A percentile compares a stretch with the other conserved stretches of the same genome.
Evolutionary conservation across 306 rosid genomes (phyloP).

Genomic region (Ormosia emarginata): DNA sequence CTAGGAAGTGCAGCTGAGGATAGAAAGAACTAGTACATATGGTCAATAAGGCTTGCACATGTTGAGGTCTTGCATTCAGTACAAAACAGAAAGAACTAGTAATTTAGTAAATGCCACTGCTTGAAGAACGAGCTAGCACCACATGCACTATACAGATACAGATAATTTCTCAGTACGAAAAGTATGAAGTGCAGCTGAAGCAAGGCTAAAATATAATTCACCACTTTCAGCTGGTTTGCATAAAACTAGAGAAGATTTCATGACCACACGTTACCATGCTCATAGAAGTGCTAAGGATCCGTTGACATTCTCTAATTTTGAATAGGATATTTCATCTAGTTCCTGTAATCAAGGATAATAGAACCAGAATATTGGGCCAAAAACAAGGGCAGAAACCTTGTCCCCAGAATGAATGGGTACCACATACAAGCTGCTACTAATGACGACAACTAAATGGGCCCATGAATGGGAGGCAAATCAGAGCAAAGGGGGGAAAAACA

Average conservation of each 20-base stretch:
- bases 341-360: slow-evolving; percentile 4
- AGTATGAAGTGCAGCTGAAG: slow-evolving; percentile 25
- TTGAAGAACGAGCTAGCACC: neutral
- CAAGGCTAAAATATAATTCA: neutral
- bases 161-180: neutral
- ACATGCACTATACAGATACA: slow-evolving; percentile 16
- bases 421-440: slow-evolving; percentile 10
- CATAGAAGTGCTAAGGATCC: neutral
- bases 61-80: neutral
- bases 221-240: neutral
- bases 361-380: neutral
- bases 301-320: neutral
- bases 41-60: neutral
- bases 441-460: slow-evolving; percentile 14
- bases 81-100: neutral
- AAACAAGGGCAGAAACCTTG: slow-evolving; percentile 14
- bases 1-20: slow-evolving; percentile 9
- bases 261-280: neutral
- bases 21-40: neutral
- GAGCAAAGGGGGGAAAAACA: neutral
- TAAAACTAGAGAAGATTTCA: neutral
- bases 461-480: slow-evolving; percentile 5
- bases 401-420: slow-evolving; percentile 11
- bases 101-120: neutral
- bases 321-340: neutral